Conservation (phyloP, 768 basidiomycete genomes). For the Trametes cingulata region DNA sequence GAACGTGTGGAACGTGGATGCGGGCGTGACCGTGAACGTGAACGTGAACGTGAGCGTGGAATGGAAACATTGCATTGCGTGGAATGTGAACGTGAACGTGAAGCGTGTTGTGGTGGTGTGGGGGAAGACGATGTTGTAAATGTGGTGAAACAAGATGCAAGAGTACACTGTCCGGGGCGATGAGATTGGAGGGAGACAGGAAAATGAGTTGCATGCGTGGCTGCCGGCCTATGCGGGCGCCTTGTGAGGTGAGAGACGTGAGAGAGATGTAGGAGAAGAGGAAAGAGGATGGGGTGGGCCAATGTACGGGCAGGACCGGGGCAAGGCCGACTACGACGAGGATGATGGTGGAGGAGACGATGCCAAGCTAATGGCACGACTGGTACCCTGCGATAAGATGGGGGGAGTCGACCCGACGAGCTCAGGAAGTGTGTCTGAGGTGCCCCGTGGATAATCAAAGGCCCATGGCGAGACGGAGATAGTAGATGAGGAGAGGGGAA, state of each 20-base stretch:
- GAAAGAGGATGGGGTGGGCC: not conserved
- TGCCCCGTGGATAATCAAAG: conserved; percentile 11
- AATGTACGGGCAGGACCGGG: not conserved
- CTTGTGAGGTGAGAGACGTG: not conserved
- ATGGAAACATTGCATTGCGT: conserved; percentile 2
- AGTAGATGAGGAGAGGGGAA: conserved; percentile 3
- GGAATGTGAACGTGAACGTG: conserved; percentile 8
- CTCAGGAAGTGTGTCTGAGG: not conserved
- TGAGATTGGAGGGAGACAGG: conserved; percentile 6
- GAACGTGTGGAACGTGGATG: not conserved
- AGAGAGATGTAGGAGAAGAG: not conserved
- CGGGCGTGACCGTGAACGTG: not conserved
- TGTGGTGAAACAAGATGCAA: conserved; percentile 19
- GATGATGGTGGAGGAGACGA: not conserved
- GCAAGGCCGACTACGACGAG: not conserved
- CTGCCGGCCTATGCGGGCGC: conserved; percentile 18
- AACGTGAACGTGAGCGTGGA: conserved; percentile 12
- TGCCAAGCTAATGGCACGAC: not conserved
- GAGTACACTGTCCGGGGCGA: conserved; percentile 19
- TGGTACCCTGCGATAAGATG: not conserved
- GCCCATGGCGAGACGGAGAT: conserved; percentile 2
- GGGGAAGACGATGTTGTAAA: conserved; percentile 4
- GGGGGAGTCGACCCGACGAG: not conserved
- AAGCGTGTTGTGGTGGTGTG: not conserved
- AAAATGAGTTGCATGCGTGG: conserved; percentile 19